Conservation (phyloP, 2,329 filamentous ascomycete genomes). For the Scleromitrula shiraiana region DNA sequence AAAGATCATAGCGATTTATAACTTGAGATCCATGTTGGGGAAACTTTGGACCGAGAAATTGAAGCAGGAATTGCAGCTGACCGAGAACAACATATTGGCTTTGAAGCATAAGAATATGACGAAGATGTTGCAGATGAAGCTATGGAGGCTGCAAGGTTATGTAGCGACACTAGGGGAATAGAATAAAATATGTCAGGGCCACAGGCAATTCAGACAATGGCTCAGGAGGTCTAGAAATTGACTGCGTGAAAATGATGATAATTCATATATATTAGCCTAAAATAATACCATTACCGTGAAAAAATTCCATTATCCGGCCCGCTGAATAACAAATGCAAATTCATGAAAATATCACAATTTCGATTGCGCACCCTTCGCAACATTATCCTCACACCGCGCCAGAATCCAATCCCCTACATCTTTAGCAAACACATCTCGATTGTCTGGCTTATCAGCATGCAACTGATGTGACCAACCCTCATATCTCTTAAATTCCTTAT, state of each 20-base stretch:
- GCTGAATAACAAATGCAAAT: no score
- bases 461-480: conserved; percentile 73
- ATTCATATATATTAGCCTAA: no score
- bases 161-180: conserved; percentile 25
- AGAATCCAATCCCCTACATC: conserved; percentile 63
- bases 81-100: conserved; percentile 33
- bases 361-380: conserved; percentile 6
- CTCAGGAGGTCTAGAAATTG: no score
- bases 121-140: conserved; percentile 38
- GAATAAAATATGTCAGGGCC: no score
- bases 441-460: conserved; percentile 45
- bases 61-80: conserved; percentile 21
- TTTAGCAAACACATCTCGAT: conserved; percentile 35
- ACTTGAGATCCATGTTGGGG: conserved; percentile 45
- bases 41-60: conserved; percentile 37
- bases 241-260: no score
- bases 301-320: background rate
- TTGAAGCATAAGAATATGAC: conserved; percentile 36
- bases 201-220: no score
- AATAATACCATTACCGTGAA: background rate
- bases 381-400: conserved; percentile 11
- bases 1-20: conserved; percentile 41
- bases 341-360: conserved; percentile 15
- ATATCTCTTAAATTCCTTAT: conserved; percentile 66
- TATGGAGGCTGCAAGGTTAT: conserved; percentile 55